Percentiles rank a stretch among this genome's conserved stretches.
Conservation (phyloP, 371 early-diverging fungal genomes). For the Apophysomyces sp. region DNA sequence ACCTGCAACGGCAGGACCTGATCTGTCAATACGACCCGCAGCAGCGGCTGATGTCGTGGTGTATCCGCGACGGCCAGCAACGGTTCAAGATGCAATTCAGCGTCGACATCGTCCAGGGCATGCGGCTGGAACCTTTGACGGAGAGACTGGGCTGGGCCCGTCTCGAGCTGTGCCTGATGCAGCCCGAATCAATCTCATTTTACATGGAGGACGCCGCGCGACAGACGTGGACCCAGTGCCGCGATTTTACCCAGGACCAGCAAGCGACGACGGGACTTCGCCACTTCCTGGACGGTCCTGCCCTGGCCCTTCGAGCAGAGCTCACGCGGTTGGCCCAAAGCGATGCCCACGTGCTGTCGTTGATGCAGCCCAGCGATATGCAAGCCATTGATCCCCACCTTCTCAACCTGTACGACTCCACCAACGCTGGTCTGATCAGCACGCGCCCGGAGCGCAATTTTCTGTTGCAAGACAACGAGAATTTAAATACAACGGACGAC, state of each 20-base stretch:
- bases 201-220: conserved; percentile 52
- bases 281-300: conserved; percentile 43
- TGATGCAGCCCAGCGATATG: conserved; percentile 7
- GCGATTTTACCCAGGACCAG: conserved; percentile 75
- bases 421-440: neutral
- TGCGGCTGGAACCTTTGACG: conserved; percentile 42
- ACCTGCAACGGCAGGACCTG: conserved; percentile 52
- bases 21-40: conserved; percentile 57
- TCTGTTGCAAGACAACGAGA: neutral
- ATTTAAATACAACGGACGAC: neutral
- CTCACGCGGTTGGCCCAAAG: conserved; percentile 23
- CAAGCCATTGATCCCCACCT: conserved; percentile 48
- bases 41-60: conserved; percentile 61
- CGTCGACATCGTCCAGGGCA: conserved; percentile 48
- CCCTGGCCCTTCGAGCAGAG: conserved; percentile 35
- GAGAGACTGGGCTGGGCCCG: conserved; percentile 38
- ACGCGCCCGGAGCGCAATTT: neutral
- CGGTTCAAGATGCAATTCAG: conserved; percentile 75
- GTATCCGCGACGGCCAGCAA: conserved; percentile 63
- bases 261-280: conserved; percentile 50
- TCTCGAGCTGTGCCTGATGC: conserved; percentile 24
- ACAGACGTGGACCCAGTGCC: conserved; percentile 62
- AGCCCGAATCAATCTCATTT: conserved; percentile 46
- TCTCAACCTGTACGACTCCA: neutral
- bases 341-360: conserved; percentile 7